Conservation (phyloP, 352 stramenopile species). For the Pythium volutum region DNA sequence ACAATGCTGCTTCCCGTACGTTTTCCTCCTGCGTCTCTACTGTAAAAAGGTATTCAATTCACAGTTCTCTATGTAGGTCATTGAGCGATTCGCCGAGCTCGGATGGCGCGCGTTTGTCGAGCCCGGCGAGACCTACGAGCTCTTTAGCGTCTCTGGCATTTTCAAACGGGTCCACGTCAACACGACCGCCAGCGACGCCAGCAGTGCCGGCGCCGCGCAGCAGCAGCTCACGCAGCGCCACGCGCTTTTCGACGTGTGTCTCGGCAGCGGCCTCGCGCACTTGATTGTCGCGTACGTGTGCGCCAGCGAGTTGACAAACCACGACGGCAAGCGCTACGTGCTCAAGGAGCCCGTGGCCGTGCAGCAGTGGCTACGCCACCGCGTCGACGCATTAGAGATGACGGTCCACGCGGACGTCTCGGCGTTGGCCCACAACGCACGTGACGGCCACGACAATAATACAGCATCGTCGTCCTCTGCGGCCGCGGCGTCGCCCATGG, state of each 20-base stretch:
- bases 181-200: slow-evolving; percentile 6
- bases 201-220: slow-evolving; percentile 1
- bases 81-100: slow-evolving; percentile 75
- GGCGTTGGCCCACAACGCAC: slow-evolving; percentile 7
- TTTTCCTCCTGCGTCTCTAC: not conserved
- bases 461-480: no score
- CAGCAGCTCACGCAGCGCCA: slow-evolving; percentile 58
- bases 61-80: slow-evolving; percentile 32
- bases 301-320: slow-evolving; percentile 18
- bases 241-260: slow-evolving; percentile 74
- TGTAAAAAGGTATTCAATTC: not conserved
- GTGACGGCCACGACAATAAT: slow-evolving; percentile 22
- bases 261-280: slow-evolving; percentile 65
- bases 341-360: slow-evolving; percentile 79
- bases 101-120: slow-evolving; percentile 79
- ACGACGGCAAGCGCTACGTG: slow-evolving; percentile 48
- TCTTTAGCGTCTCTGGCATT: slow-evolving; percentile 72
- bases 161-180: slow-evolving; percentile 35
- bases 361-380: slow-evolving; percentile 67
- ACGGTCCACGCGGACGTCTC: slow-evolving; percentile 34
- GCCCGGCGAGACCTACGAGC: slow-evolving; percentile 82
- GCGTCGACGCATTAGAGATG: slow-evolving; percentile 54
- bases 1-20: slow-evolving; percentile 30
- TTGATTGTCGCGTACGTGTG: slow-evolving; percentile 73
- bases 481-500: not conserved